These are phyloP conservation scores for Candida golubevii DNA, from an alignment of 805 yeast genomes.

Conservation along the genomic window DNA sequence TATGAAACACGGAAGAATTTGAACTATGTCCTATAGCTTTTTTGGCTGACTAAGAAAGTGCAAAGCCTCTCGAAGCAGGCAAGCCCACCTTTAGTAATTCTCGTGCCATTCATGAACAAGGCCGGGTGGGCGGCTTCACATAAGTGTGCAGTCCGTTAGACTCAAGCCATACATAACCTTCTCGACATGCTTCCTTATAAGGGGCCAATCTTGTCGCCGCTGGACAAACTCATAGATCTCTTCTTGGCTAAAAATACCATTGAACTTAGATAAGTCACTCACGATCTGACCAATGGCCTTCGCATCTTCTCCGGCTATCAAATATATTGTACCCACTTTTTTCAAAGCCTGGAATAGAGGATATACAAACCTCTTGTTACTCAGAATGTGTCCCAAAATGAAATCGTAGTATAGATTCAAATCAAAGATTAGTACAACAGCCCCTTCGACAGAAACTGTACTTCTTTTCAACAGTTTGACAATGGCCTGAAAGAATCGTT, in stretches of 20 bases:
- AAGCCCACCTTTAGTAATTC: too few species aligned
- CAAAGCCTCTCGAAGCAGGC: too few species aligned
- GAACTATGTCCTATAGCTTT: too few species aligned
- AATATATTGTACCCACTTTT: slow-evolving; percentile 76
- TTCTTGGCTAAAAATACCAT: slow-evolving; percentile 87
- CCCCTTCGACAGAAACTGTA: slow-evolving; percentile 75
- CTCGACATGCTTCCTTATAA: slow-evolving; percentile 75
- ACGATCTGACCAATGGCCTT: slow-evolving; percentile 80
- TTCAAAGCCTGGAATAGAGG: slow-evolving; percentile 78
- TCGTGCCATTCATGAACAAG: too few species aligned
- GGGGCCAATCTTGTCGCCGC: slow-evolving; percentile 80
- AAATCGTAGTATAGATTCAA: slow-evolving; percentile 75
- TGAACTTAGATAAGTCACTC: slow-evolving; percentile 77
- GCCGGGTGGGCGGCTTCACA: slow-evolving; percentile 31
- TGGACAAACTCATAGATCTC: slow-evolving; percentile 92
- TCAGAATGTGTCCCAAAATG: slow-evolving; percentile 42
- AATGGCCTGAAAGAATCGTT: slow-evolving; percentile 70
- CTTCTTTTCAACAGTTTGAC: slow-evolving; percentile 72
- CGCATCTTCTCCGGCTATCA: slow-evolving; percentile 68
- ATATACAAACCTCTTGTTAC: slow-evolving; percentile 62
- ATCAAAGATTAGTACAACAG: slow-evolving; percentile 76
- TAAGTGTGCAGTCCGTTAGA: slow-evolving; percentile 65
- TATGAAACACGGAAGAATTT: background rate
- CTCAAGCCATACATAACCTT: slow-evolving; percentile 93
- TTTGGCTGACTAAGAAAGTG: too few species aligned